phyloP scores from a whole-genome alignment of 441 rosid genomes.

The Pelargonium fulgidum region DNA sequence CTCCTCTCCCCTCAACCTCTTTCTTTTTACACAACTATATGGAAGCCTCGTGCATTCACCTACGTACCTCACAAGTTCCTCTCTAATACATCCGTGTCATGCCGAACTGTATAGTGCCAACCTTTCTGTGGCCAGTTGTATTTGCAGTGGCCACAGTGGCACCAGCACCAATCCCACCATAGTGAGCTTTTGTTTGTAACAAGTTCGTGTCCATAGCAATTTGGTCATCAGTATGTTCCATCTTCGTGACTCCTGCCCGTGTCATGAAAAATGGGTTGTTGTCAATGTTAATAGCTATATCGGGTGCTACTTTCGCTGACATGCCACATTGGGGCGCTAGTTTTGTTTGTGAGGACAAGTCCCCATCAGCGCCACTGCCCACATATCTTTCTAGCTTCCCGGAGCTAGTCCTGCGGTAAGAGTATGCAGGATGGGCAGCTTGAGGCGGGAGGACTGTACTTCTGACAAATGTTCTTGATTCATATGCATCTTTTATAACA shows the following conservation, averaged over 20 bases:
- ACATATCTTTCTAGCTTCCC: slow-evolving; percentile 55
- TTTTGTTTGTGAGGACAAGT: slow-evolving; percentile 37
- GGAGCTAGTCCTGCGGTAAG: slow-evolving; percentile 33
- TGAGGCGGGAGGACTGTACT: slow-evolving; percentile 42
- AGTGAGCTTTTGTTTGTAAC: slow-evolving; percentile 51
- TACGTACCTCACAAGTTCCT: background rate
- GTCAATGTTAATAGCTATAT: slow-evolving; percentile 72
- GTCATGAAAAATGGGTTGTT: slow-evolving; percentile 73
- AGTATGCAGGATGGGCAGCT: slow-evolving; percentile 34
- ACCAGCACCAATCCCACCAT: slow-evolving; percentile 43
- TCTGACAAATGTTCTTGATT: slow-evolving; percentile 56
- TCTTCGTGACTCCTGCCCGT: slow-evolving; percentile 48
- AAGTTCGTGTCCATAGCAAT: slow-evolving; percentile 50
- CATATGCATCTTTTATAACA: slow-evolving; percentile 47
- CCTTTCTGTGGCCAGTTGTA: slow-evolving; percentile 52
- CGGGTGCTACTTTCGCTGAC: slow-evolving; percentile 52
- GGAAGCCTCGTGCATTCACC: background rate
- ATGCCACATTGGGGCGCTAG: slow-evolving; percentile 50
- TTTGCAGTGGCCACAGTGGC: slow-evolving; percentile 33
- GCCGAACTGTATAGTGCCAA: slow-evolving; percentile 63
- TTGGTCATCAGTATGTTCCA: slow-evolving; percentile 46
- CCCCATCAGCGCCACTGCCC: slow-evolving; percentile 38
- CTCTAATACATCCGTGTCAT: slow-evolving; percentile 59
- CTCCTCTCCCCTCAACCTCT: no score
- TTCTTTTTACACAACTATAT: background rate